phyloP scores from a whole-genome alignment of 331 rosid genomes.

The Pyracantha coccinea region DNA sequence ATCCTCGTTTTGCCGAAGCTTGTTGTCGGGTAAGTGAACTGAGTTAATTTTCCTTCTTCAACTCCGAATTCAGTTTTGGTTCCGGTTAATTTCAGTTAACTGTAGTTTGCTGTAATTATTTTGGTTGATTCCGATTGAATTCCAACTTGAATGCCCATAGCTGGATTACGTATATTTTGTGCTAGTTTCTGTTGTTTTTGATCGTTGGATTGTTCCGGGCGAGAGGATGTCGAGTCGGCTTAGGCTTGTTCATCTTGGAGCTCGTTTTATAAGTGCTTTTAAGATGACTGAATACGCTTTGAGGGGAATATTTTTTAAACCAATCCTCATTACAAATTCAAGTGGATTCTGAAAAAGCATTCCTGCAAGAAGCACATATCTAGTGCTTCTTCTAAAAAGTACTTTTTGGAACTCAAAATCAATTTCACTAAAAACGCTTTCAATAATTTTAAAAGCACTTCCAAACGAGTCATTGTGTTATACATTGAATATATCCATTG shows the following conservation, averaged over 20 bases:
- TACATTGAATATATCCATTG: neutral
- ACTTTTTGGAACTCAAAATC: too few relatives aligned
- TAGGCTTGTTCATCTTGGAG: neutral
- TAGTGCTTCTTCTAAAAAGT: too few relatives aligned
- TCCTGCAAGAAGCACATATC: too few relatives aligned
- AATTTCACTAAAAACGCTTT: too few relatives aligned
- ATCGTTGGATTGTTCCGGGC: neutral
- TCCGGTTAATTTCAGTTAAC: neutral
- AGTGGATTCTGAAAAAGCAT: too few relatives aligned
- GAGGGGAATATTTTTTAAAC: too few relatives aligned
- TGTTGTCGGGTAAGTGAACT: neutral
- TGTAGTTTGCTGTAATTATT: too few relatives aligned
- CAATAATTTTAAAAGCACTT: too few relatives aligned
- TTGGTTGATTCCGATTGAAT: too few relatives aligned
- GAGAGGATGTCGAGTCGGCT: neutral
- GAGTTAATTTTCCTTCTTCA: neutral
- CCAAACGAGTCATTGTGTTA: too few relatives aligned
- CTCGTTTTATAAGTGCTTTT: too few relatives aligned
- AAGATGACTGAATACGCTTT: accelerated
- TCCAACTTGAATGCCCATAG: neutral
- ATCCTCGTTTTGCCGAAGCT: neutral
- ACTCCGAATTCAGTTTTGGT: neutral
- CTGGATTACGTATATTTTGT: neutral
- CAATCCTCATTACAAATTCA: too few relatives aligned
- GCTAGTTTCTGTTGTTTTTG: neutral